These are phyloP conservation scores for Podaxis rugospora DNA, from an alignment of 768 basidiomycete species.

Conservation along the genomic window DNA sequence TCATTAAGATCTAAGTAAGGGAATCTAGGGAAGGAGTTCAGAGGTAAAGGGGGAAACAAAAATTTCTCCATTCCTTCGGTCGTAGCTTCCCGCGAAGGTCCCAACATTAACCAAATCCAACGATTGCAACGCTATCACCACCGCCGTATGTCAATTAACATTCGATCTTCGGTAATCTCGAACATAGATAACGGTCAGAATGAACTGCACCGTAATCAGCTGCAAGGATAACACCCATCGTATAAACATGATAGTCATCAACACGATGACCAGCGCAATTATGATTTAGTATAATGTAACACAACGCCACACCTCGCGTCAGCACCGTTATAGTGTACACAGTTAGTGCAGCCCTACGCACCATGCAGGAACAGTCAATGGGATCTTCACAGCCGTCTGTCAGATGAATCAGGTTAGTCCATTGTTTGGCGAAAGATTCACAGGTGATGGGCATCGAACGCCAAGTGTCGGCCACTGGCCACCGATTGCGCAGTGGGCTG, in stretches of 20 bases:
- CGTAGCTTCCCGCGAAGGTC: neutral
- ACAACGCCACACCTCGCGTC: no score
- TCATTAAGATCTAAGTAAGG: neutral
- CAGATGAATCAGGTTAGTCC: neutral
- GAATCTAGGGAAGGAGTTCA: neutral
- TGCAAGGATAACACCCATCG: neutral
- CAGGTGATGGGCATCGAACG: no score
- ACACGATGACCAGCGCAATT: no score
- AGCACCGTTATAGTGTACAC: neutral
- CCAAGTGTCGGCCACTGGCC: neutral
- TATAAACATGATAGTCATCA: neutral
- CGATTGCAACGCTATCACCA: no score
- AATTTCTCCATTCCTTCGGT: neutral
- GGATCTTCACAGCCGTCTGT: conserved; percentile 77
- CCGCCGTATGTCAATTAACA: neutral
- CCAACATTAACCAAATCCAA: no score
- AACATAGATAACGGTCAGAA: neutral
- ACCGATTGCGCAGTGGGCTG: neutral
- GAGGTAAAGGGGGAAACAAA: neutral
- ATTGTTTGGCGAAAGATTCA: neutral
- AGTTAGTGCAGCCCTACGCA: conserved; percentile 20
- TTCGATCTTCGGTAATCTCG: neutral
- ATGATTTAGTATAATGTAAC: no score
- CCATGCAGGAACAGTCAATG: conserved; percentile 81
- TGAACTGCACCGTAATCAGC: neutral